Percentiles rank a stretch among this genome's conserved stretches.
These are phyloP conservation scores for Lichenothelia convexa DNA, from an alignment of 495 filamentous ascomycete species.

Conservation along the genomic window DNA sequence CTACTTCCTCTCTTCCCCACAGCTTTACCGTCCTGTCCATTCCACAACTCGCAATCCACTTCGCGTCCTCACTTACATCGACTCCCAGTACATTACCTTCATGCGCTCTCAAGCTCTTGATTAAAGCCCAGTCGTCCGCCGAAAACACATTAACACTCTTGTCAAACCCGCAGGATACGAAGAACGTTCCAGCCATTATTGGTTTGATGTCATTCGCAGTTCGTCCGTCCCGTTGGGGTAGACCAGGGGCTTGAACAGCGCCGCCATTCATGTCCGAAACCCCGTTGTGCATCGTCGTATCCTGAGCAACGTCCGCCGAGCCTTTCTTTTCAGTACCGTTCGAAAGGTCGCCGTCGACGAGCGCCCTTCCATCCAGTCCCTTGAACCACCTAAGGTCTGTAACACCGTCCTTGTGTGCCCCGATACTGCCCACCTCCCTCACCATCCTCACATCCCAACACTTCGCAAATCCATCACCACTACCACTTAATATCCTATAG, in stretches of 20 bases:
- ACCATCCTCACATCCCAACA: constrained; percentile 95
- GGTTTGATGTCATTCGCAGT: constrained; percentile 30
- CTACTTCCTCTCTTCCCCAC: constrained; percentile 82
- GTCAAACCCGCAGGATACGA: constrained; percentile 82
- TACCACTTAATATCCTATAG: constrained; percentile 70
- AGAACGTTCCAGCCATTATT: constrained; percentile 68
- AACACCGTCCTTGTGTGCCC: constrained; percentile 80
- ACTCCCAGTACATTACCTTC: constrained; percentile 77
- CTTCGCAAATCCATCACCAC: constrained; percentile 90
- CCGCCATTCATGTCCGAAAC: no score
- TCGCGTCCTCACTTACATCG: constrained; percentile 67
- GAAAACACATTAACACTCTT: constrained; percentile 91
- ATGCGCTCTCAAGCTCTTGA: constrained; percentile 77
- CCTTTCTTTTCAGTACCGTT: no score
- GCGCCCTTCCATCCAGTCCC: constrained; percentile 37
- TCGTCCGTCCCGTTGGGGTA: constrained; percentile 42
- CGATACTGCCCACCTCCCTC: constrained; percentile 60
- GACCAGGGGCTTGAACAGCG: no score
- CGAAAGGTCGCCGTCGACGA: background rate
- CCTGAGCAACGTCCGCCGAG: no score
- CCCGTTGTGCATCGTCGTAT: no score
- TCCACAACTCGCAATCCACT: constrained; percentile 84
- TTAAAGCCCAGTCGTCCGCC: constrained; percentile 84
- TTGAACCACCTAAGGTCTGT: constrained; percentile 91
- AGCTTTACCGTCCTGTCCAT: constrained; percentile 92